Evolutionary conservation across 768 basidiomycete genomes (phyloP), one percentile per base, ranked within the genome.

Genomic region (Mycena venus): DNA sequence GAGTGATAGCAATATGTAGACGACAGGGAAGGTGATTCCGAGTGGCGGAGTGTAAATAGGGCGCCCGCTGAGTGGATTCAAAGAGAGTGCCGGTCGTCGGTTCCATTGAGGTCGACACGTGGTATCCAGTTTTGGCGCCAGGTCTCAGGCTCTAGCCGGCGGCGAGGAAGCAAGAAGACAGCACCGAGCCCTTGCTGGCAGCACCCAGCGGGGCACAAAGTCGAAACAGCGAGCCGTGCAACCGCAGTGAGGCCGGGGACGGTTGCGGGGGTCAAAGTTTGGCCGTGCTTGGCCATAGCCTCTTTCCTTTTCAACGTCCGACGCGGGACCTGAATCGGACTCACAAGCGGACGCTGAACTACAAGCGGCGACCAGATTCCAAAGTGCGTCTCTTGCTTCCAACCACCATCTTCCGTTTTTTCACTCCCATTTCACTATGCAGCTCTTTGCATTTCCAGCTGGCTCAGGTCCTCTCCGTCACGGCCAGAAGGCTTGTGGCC

Each of bases 271-370:
- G 62, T 4, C 31, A 32, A 15, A 38, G 49, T 70, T 61, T 61
- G 60, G 19, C 5, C n/a, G 38, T 70, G 68, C 47, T 70, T 70
- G 68, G 59, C 58, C 29, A 5, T 10, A 58, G 66, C 55, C 21
- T 56, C 29, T 47, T 4, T 6, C 27, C 49, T n/a, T 58, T 72
- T 72, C 56, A 72, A 49, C 40, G 27, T 34, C 70, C 70, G 70
- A 72, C 38, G 53, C 66, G 66, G 72, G 51, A 68, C 66, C 67
- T 61, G 51, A 49, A 63, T 51, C 72, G 72, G 72, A 68, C 65
- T 63, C 66, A 1, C 65, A 49, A 62, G 65, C 72, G 72, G 72
- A 68, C 72, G n/a, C 66, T 2, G 27, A 73, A 73, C 44, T 72
- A 23, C 58, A 60, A 72, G 49, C 67, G 67, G 61, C 61, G 55